A percentile compares a stretch with the other conserved stretches of the same genome.
These are phyloP conservation scores for Xerocomus spinulosus DNA, from an alignment of 768 basidiomycete species.

Conservation along the genomic window DNA sequence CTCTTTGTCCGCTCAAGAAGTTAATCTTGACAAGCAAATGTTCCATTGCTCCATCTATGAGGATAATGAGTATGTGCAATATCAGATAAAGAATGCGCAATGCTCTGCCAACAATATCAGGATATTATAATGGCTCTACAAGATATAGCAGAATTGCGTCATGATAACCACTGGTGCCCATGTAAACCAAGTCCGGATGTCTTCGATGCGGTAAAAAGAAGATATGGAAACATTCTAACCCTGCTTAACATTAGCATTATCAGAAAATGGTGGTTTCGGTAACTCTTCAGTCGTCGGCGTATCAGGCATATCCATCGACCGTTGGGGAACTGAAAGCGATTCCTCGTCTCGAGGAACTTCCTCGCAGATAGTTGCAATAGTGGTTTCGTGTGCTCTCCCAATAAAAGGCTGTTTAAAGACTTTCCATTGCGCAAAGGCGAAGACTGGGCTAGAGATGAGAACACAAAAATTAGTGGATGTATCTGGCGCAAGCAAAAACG, in stretches of 20 bases:
- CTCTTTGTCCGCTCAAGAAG: conserved; percentile 20
- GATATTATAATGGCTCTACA: conserved; percentile 21
- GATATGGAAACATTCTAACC: conserved; percentile 2
- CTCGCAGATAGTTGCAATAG: conserved; percentile 25
- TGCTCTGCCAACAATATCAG: conserved; percentile 9
- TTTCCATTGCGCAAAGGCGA: conserved; percentile 52
- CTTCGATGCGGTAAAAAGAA: conserved; percentile 4
- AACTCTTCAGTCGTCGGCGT: conserved; percentile 20
- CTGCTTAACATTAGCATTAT: conserved; percentile 6
- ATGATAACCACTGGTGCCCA: conserved; percentile 8
- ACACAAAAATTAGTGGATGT: background rate
- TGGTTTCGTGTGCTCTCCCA: conserved; percentile 22
- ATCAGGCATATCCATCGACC: conserved; percentile 10
- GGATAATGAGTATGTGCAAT: conserved; percentile 2
- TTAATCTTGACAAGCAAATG: conserved; percentile 1
- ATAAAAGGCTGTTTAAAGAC: conserved; percentile 49
- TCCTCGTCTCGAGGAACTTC: conserved; percentile 22
- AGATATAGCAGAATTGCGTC: conserved; percentile 1
- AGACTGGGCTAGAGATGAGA: conserved; percentile 42
- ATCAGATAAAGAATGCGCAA: conserved; percentile 9
- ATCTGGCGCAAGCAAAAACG: background rate
- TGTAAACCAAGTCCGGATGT: conserved; percentile 6
- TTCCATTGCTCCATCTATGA: conserved; percentile 2
- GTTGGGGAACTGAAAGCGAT: conserved; percentile 5
- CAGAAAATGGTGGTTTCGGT: conserved; percentile 1